Percentiles rank a stretch among this genome's conserved stretches.
phyloP scores from a whole-genome alignment of 441 rosid species.

The Melastoma candidum region DNA sequence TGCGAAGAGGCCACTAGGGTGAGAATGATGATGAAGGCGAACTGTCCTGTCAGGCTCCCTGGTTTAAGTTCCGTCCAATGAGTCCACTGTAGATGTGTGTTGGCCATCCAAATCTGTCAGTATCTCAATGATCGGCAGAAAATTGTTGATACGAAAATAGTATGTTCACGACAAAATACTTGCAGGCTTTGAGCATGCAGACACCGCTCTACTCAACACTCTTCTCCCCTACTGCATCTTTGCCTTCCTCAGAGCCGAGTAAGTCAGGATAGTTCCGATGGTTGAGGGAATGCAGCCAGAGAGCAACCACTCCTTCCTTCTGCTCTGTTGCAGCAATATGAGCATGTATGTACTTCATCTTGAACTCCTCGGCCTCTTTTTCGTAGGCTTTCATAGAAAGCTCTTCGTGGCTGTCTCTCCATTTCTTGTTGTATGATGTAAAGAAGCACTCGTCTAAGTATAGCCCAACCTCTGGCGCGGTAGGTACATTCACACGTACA shows the following conservation, averaged over 20 bases:
- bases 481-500: conserved; percentile 61
- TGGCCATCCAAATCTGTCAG: too few species aligned
- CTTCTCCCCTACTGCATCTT: too few species aligned
- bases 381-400: conserved; percentile 61
- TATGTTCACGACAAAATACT: too few species aligned
- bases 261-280: conserved; percentile 76
- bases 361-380: conserved; percentile 66
- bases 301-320: conserved; percentile 66
- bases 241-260: not conserved
- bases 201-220: too few species aligned
- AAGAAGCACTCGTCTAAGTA: conserved; percentile 91
- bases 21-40: conserved; percentile 32
- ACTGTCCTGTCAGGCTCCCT: conserved; percentile 26
- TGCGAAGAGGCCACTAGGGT: conserved; percentile 37
- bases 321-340: conserved; percentile 77
- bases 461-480: conserved; percentile 91
- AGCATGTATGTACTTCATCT: conserved; percentile 68
- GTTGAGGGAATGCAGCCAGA: conserved; percentile 95
- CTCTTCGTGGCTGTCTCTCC: conserved; percentile 78
- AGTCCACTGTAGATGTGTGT: conserved; percentile 20
- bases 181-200: too few species aligned
- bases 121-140: too few species aligned
- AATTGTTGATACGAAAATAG: too few species aligned
- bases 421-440: conserved; percentile 69
- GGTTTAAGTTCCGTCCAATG: conserved; percentile 41